Percentiles rank a stretch among this genome's conserved stretches.
These are phyloP conservation scores for Terana coerulea DNA, from an alignment of 768 basidiomycete species.

Conservation along the genomic window DNA sequence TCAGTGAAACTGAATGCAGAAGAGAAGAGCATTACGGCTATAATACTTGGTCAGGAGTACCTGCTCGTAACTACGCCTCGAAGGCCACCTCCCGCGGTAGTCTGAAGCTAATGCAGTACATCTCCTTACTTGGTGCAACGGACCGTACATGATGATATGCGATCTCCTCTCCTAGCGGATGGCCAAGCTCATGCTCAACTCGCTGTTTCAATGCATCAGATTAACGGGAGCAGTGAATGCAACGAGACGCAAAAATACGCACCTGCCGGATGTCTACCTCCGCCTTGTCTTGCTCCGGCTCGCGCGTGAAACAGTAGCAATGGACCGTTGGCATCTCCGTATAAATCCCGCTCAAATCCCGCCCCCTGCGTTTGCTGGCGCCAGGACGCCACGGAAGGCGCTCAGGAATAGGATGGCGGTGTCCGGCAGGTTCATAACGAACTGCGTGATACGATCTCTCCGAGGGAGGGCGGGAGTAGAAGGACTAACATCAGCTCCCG, in stretches of 20 bases:
- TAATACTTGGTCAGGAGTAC: background rate
- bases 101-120: slow-evolving; percentile 95
- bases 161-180: slow-evolving; percentile 45
- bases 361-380: slow-evolving; percentile 35
- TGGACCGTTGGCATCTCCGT: slow-evolving; percentile 81
- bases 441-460: slow-evolving; percentile 69
- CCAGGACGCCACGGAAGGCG: slow-evolving; percentile 76
- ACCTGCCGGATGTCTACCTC: slow-evolving; percentile 80
- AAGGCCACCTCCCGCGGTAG: slow-evolving; percentile 48
- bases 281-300: slow-evolving; percentile 64
- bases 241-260: slow-evolving; percentile 32
- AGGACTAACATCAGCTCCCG: too few species aligned
- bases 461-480: slow-evolving; percentile 22
- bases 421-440: slow-evolving; percentile 98
- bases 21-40: background rate
- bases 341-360: slow-evolving; percentile 45
- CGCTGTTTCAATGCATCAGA: slow-evolving; percentile 44
- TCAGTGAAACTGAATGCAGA: background rate
- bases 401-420: slow-evolving; percentile 87
- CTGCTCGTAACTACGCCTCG: slow-evolving; percentile 5
- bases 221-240: slow-evolving; percentile 7
- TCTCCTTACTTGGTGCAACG: slow-evolving; percentile 94
- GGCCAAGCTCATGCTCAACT: slow-evolving; percentile 63
- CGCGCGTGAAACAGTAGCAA: slow-evolving; percentile 94
- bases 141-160: slow-evolving; percentile 77